Conservation (phyloP, 768 basidiomycete genomes). For the Amanita thiersii region DNA sequence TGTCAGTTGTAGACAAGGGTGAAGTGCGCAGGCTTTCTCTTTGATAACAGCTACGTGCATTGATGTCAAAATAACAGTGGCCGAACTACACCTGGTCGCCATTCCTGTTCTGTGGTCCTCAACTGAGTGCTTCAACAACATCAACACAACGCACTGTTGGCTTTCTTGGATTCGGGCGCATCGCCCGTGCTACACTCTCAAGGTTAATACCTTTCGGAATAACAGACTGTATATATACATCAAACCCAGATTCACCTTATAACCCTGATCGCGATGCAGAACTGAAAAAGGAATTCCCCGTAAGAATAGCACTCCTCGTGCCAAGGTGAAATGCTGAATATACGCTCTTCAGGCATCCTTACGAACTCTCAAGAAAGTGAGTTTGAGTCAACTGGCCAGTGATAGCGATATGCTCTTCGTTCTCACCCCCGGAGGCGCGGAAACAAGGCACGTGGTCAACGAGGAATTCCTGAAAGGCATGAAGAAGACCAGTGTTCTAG, state of each 20-base stretch:
- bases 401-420: conserved; percentile 83
- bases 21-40: conserved; percentile 34
- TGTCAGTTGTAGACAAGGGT: conserved; percentile 59
- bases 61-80: conserved; percentile 53
- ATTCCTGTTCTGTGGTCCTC: conserved; percentile 78
- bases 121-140: conserved; percentile 48
- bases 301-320: conserved; percentile 10
- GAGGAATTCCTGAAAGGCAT: conserved; percentile 69
- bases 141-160: conserved; percentile 63
- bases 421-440: conserved; percentile 65
- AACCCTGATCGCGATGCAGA: conserved; percentile 30
- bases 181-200: conserved; percentile 75
- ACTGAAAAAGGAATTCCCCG: conserved; percentile 21
- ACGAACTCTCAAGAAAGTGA: conserved; percentile 47
- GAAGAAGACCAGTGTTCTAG: conserved; percentile 77
- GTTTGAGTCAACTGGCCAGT: conserved; percentile 58
- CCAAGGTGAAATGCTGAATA: background rate
- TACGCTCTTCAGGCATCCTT: background rate
- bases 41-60: background rate
- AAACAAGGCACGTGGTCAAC: conserved; percentile 67
- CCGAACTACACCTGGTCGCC: conserved; percentile 72
- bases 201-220: conserved; percentile 82
- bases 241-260: conserved; percentile 45
- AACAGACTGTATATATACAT: conserved; percentile 61
- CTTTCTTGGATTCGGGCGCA: conserved; percentile 93